A percentile compares a stretch with the other conserved stretches of the same genome.
Evolutionary conservation across 2,329 filamentous ascomycete genomes (phyloP).

Genomic region (Basipetospora chlamydospora): DNA sequence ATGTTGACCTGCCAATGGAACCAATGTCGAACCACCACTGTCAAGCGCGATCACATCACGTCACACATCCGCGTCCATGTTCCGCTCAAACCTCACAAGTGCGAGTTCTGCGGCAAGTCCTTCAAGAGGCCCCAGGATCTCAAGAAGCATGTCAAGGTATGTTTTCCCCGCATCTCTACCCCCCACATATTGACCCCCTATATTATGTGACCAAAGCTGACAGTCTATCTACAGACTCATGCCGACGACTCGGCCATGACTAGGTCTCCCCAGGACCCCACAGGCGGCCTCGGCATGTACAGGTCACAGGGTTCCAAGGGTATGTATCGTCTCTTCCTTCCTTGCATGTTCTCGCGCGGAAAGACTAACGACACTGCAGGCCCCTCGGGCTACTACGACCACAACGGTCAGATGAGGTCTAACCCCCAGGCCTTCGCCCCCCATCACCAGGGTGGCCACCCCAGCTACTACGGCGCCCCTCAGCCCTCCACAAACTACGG

Average conservation of each 20-base stretch:
- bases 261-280: constrained; percentile 35
- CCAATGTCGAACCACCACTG: constrained; percentile 85
- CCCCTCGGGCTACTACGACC: constrained; percentile 47
- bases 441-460: constrained; percentile 39
- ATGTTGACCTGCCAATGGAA: constrained; percentile 97
- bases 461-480: constrained; percentile 41
- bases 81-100: constrained; percentile 98
- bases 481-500: constrained; percentile 46
- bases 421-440: constrained; percentile 35
- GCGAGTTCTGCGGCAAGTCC: constrained; percentile 94
- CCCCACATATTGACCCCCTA: neutral
- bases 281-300: constrained; percentile 30
- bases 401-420: constrained; percentile 47
- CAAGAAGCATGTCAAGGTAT: constrained; percentile 93
- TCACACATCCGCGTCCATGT: constrained; percentile 98
- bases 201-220: neutral
- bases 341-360: constrained; percentile 17
- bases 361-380: constrained; percentile 20
- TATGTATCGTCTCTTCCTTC: constrained; percentile 20
- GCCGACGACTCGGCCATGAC: constrained; percentile 79
- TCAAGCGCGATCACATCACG: constrained; percentile 98
- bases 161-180: constrained; percentile 7
- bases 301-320: constrained; percentile 37
- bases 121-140: constrained; percentile 98
- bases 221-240: constrained; percentile 47